These are phyloP conservation scores for Coprinellus aureogranulatus DNA, from an alignment of 768 basidiomycete species.

Conservation along the genomic window DNA sequence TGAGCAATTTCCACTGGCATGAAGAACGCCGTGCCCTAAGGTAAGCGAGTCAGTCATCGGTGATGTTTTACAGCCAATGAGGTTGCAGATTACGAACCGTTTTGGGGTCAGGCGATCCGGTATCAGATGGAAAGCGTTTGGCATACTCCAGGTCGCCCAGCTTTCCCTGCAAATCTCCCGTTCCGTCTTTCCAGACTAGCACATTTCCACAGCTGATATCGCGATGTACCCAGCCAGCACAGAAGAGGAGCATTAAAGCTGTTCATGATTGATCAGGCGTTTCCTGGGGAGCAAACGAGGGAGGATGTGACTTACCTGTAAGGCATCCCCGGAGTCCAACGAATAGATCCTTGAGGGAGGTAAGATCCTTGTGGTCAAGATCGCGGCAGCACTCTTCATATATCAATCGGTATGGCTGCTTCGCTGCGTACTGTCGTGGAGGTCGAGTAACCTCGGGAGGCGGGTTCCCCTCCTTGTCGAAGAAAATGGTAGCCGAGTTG, in stretches of 20 bases:
- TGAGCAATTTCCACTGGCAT: too few species aligned
- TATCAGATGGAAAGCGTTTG: not conserved
- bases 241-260: conserved; percentile 4
- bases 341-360: not conserved
- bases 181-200: not conserved
- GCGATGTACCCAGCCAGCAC: conserved; percentile 5
- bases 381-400: not conserved
- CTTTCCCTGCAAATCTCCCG: not conserved
- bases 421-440: too few species aligned
- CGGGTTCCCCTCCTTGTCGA: too few species aligned
- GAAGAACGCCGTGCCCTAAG: too few species aligned
- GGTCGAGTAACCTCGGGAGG: too few species aligned
- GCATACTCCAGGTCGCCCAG: conserved; percentile 10
- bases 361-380: not conserved
- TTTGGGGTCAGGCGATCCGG: too few species aligned
- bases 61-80: too few species aligned
- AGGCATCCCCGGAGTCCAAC: not conserved
- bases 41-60: too few species aligned
- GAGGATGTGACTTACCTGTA: not conserved
- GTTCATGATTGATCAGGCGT: not conserved
- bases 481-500: too few species aligned
- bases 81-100: too few species aligned
- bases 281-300: not conserved
- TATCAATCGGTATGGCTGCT: not conserved
- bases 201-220: conserved; percentile 9